Evolutionary conservation across 345 rosid genomes (phyloP).

Genomic region (Alliaria petiolata): DNA sequence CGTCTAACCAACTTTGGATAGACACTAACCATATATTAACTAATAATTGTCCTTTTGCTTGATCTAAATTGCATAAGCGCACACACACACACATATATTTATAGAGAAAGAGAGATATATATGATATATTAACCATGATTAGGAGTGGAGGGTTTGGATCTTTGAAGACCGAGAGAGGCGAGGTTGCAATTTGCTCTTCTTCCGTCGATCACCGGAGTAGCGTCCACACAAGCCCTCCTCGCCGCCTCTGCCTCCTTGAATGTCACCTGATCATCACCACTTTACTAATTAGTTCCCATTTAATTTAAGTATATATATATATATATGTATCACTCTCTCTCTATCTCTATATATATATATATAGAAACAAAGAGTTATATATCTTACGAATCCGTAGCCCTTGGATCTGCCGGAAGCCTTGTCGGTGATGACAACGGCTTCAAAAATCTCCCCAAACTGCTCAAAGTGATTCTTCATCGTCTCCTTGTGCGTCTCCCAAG

Average conservation of each 20-base stretch:
- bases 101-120: neutral
- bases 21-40: neutral
- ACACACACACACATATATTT: no score
- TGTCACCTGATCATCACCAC: constrained; percentile 55
- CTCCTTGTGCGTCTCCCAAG: constrained; percentile 98
- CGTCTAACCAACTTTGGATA: neutral
- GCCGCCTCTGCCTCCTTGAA: constrained; percentile 89
- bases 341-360: no score
- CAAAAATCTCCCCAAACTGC: constrained; percentile 95
- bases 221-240: constrained; percentile 87
- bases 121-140: constrained; percentile 56
- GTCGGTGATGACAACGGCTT: constrained; percentile 95
- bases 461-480: constrained; percentile 93
- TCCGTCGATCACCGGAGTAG: constrained; percentile 95
- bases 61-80: constrained; percentile 3
- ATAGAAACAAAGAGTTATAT: constrained; percentile 8
- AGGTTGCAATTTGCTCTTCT: constrained; percentile 97
- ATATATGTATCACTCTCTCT: neutral
- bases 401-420: constrained; percentile 98
- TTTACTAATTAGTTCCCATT: neutral
- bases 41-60: neutral
- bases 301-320: neutral
- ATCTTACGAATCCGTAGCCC: constrained; percentile 86
- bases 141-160: constrained; percentile 97
- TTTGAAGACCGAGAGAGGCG: constrained; percentile 88